Evolutionary conservation across 1,284 basidiomycete species (phyloP).

Genomic region (Taiwanofungus camphoratus): DNA sequence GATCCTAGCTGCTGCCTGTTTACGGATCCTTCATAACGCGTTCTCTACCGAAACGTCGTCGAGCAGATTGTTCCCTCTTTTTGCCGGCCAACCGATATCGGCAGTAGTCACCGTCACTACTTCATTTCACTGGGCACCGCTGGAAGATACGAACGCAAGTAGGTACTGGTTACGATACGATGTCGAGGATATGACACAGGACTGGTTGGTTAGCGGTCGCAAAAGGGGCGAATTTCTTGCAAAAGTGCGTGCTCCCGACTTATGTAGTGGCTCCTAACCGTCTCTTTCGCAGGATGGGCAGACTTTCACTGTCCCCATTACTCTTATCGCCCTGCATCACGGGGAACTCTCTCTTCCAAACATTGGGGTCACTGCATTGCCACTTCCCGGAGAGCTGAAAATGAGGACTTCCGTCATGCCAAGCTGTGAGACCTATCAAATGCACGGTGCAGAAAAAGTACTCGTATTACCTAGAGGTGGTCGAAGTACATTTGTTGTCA

Average conservation of each 20-base stretch:
- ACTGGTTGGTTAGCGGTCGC: conserved; percentile 79
- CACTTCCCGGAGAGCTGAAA: conserved; percentile 41
- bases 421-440: conserved; percentile 67
- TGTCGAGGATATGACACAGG: conserved; percentile 66
- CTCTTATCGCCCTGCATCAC: conserved; percentile 74
- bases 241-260: conserved; percentile 36
- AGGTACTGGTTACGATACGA: conserved; percentile 65
- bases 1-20: conserved; percentile 67
- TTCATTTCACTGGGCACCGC: conserved; percentile 68
- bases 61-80: conserved; percentile 39
- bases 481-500: conserved; percentile 71
- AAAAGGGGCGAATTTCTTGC: conserved; percentile 76
- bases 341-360: conserved; percentile 69
- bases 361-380: conserved; percentile 56
- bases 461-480: conserved; percentile 73
- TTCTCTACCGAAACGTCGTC: conserved; percentile 19
- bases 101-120: conserved; percentile 59
- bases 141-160: conserved; percentile 34
- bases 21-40: conserved; percentile 41
- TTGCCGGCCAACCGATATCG: conserved; percentile 75
- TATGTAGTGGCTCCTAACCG: not conserved
- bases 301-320: conserved; percentile 53
- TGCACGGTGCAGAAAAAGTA: conserved; percentile 70
- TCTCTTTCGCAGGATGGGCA: conserved; percentile 44
- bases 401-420: conserved; percentile 57